phyloP scores from a whole-genome alignment of 2,329 filamentous ascomycete species.

The Aureobasidium namibiae region DNA sequence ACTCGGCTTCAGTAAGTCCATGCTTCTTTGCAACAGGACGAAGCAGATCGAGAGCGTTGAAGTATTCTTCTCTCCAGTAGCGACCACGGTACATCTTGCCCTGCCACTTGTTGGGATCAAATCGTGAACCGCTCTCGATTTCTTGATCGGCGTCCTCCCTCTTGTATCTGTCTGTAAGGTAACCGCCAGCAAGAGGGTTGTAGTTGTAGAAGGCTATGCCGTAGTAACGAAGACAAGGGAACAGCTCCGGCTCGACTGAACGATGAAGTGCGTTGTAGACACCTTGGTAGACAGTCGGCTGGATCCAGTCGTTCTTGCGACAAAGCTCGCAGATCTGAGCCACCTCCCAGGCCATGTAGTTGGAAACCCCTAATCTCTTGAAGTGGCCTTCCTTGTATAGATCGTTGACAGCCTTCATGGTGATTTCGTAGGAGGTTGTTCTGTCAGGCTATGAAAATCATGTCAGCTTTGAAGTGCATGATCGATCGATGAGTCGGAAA shows the following conservation, averaged over 20 bases:
- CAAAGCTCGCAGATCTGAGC: slow-evolving; percentile 41
- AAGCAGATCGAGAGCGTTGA: slow-evolving; percentile 36
- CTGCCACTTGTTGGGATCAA: slow-evolving; percentile 33
- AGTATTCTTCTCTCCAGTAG: slow-evolving; percentile 37
- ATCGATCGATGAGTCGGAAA: too few relatives aligned
- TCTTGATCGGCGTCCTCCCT: slow-evolving; percentile 29
- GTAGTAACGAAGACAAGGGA: slow-evolving; percentile 36
- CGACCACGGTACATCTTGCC: slow-evolving; percentile 29
- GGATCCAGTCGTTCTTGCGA: slow-evolving; percentile 32
- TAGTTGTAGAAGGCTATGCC: slow-evolving; percentile 35
- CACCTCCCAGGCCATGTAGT: slow-evolving; percentile 41
- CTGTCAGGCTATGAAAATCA: slow-evolving; percentile 31
- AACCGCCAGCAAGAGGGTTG: slow-evolving; percentile 39
- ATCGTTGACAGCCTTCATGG: slow-evolving; percentile 39
- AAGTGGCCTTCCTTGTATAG: slow-evolving; percentile 40
- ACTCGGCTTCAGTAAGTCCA: slow-evolving; percentile 34
- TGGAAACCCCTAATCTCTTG: slow-evolving; percentile 37
- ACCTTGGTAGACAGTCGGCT: slow-evolving; percentile 41
- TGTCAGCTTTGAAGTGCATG: not conserved
- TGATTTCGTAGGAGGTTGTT: slow-evolving; percentile 38
- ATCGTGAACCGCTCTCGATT: slow-evolving; percentile 30
- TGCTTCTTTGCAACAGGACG: slow-evolving; percentile 31
- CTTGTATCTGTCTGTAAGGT: slow-evolving; percentile 35
- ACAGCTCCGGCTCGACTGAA: slow-evolving; percentile 33
- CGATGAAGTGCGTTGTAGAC: slow-evolving; percentile 34